Evolutionary conservation across 1,284 basidiomycete genomes (phyloP), one percentile per base, ranked within the genome.

Genomic region (Filobasidium uniguttulatum): DNA sequence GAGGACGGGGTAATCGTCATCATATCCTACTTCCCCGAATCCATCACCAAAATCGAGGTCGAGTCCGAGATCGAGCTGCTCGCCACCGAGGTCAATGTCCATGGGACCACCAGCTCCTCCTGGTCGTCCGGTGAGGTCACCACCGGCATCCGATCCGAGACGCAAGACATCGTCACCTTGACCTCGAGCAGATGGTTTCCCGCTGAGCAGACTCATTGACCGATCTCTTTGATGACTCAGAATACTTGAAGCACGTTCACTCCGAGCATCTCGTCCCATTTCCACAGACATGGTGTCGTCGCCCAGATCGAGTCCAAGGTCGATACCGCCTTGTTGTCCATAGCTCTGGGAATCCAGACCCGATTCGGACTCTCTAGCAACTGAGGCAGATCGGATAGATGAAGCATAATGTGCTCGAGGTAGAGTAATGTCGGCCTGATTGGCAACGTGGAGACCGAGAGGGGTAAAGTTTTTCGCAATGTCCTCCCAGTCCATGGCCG

Each of bases 331-430:
- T 26, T 33, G 23, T 15, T 25, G 17, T 35, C 56, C 58, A 61
- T 81, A 89, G 64, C 89, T 85, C 62, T 87, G 82, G 1, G 84
- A 86, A 34, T 85, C 86, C 57, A 90, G 84, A 37, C 85, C 85
- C 41, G 61, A 63, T 26, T 61, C 56, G 0, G 53, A 53, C 15
- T 64, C 61, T n/a, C 46, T 38, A 33, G 64, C 63, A 22, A 60
- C 56, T 3, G 63, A 65, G 33, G 59, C 59, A 1, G 62, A 61
- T 22, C 66, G 54, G 10, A 62, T 64, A 2, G 59, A 50, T 1
- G 62, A 61, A 23, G 66, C 67, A 43, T 63, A 68, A 45, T 68
- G 59, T 3, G 63, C 64, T 3, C 60, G 78, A 37, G 80, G 76
- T 26, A 87, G 80, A 0, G 84, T 87, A 60, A 90, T 89, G 56